phyloP scores from a whole-genome alignment of 2,329 filamentous ascomycete species.

The Diaporthe citrichinensis region DNA sequence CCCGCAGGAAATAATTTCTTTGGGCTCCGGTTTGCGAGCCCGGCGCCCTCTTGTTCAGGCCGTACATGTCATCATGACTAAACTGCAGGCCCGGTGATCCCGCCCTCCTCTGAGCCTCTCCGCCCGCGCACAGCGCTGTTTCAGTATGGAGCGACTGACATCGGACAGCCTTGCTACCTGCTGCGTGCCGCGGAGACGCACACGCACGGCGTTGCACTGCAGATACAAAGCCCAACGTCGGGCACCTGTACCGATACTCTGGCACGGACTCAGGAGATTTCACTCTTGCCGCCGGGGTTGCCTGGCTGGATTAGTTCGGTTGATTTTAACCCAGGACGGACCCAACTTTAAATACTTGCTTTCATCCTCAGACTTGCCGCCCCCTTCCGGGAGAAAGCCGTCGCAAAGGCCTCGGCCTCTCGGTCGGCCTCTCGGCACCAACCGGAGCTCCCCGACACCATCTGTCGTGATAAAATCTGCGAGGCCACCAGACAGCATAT shows the following conservation, averaged over 20 bases:
- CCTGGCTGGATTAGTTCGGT: conserved; percentile 15
- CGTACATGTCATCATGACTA: conserved; percentile 25
- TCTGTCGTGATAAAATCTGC: neutral
- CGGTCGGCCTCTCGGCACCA: conserved; percentile 22
- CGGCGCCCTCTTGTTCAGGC: conserved; percentile 9
- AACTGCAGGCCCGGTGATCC: conserved; percentile 23
- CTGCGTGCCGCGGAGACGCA: conserved; percentile 27
- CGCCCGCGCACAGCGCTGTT: conserved; percentile 27
- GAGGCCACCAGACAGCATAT: neutral
- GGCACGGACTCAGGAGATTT: conserved; percentile 34
- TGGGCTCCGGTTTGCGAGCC: conserved; percentile 31
- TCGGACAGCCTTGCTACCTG: conserved; percentile 31
- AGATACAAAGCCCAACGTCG: conserved; percentile 33
- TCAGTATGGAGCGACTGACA: conserved; percentile 19
- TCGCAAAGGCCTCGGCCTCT: conserved; percentile 10
- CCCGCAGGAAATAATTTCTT: conserved; percentile 35
- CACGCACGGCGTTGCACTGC: conserved; percentile 39
- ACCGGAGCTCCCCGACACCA: conserved; percentile 13
- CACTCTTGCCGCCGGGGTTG: conserved; percentile 18
- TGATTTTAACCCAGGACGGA: conserved; percentile 19
- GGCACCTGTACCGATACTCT: conserved; percentile 27
- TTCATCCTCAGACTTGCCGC: conserved; percentile 10
- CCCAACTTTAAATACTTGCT: conserved; percentile 27
- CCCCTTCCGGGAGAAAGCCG: conserved; percentile 24
- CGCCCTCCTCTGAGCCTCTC: neutral